Percentiles rank a stretch among this genome's conserved stretches.
Evolutionary conservation across 2,329 filamentous ascomycete species (phyloP).

Genomic region (Calcarisporium arbuscula): DNA sequence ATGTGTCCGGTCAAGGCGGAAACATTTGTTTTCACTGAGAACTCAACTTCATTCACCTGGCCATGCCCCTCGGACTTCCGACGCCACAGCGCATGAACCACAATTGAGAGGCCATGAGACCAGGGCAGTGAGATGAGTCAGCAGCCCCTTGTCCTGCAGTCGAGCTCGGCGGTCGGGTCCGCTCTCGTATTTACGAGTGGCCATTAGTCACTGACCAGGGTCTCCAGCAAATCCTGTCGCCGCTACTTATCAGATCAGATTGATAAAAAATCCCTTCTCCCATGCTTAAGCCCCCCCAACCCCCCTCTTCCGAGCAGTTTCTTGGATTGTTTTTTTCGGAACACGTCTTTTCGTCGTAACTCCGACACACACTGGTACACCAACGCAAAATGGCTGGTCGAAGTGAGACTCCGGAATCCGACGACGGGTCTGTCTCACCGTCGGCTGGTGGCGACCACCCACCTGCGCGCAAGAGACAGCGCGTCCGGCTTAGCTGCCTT

Average conservation of each 20-base stretch:
- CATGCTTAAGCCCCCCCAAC: conserved; percentile 18
- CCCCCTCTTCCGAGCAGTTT: conserved; percentile 7
- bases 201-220: conserved; percentile 11
- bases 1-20: no score
- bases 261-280: conserved; percentile 29
- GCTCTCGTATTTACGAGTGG: conserved; percentile 28
- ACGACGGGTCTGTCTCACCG: conserved; percentile 20
- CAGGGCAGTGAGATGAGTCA: no score
- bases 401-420: conserved; percentile 33
- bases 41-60: no score
- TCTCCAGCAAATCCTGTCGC: conserved; percentile 18
- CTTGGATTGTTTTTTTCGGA: conserved; percentile 7
- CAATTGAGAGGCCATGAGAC: no score
- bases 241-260: conserved; percentile 32
- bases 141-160: no score
- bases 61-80: no score
- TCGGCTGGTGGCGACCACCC: conserved; percentile 24
- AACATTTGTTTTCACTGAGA: no score
- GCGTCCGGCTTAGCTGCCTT: conserved; percentile 53
- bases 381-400: conserved; percentile 21
- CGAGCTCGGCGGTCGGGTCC: no score
- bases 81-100: no score
- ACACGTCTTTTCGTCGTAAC: conserved; percentile 24
- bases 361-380: conserved; percentile 20
- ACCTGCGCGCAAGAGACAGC: conserved; percentile 49